phyloP scores from a whole-genome alignment of 495 filamentous ascomycete species.

The Penicillium pancosmium region DNA sequence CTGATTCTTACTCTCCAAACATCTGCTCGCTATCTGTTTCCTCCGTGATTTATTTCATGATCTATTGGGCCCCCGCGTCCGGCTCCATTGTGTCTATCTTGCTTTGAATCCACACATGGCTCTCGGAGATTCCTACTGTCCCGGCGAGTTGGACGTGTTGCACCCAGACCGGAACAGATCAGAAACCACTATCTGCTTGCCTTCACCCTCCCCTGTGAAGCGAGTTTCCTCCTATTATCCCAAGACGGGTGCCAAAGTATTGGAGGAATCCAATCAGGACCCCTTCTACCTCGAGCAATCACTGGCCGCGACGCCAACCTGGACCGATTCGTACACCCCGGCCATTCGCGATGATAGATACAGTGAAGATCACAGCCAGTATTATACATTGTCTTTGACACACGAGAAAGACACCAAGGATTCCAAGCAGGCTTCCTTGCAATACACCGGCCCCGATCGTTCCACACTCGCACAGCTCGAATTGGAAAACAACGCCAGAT shows the following conservation, averaged over 20 bases:
- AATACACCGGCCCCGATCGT: constrained; percentile 29
- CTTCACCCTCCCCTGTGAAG: constrained; percentile 36
- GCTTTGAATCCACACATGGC: constrained; percentile 42
- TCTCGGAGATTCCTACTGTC: constrained; percentile 38
- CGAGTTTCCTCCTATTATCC: constrained; percentile 43
- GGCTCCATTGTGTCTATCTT: constrained; percentile 8
- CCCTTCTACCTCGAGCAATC: constrained; percentile 52
- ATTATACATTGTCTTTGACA: constrained; percentile 41
- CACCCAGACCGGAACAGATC: constrained; percentile 39
- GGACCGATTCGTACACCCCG: constrained; percentile 28
- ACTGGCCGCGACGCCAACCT: constrained; percentile 32
- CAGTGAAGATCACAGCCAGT: constrained; percentile 36
- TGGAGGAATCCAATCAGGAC: constrained; percentile 47
- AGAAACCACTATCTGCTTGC: constrained; percentile 37
- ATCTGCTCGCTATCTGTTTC: constrained; percentile 16
- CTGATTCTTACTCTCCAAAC: constrained; percentile 21
- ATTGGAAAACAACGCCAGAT: constrained; percentile 37
- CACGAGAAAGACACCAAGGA: constrained; percentile 18
- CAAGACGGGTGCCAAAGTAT: constrained; percentile 26
- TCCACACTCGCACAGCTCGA: constrained; percentile 43
- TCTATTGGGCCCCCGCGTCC: constrained; percentile 8
- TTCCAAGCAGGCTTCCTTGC: constrained; percentile 15
- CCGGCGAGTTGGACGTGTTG: constrained; percentile 41
- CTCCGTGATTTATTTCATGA: constrained; percentile 7
- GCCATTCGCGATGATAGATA: constrained; percentile 41